Base-by-base conservation (phyloP, 768 basidiomycete species). In the Xanthoconium purpureum region DNA sequence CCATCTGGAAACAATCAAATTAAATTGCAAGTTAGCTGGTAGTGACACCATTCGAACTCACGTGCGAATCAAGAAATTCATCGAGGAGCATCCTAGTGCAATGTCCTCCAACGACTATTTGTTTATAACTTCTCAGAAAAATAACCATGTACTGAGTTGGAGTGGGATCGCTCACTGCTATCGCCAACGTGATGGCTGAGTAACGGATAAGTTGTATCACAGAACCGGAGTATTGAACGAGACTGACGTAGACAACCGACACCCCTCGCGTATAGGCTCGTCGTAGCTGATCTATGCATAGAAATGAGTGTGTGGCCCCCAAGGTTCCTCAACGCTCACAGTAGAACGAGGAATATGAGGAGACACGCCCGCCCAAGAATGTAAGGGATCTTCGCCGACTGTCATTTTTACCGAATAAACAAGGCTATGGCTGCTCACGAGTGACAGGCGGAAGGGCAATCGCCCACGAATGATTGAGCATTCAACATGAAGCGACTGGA, bases 1-100 rank as follows among this genome's bases (percentile, higher is more conserved):
- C 24, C 2, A 24, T 24, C 24, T 24, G 24, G 24, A 24, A 24
- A 24, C 24, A 24, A 24, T 24, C 24, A 24, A 24, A 24, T 24
- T 24, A 24, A 24, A 24, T 24, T 2, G 24, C 24, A 24, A 24
- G 24, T 24, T 24, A 24, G 4, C 2, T 24, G 24, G 24, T 24
- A 24, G 24, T 24, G 24, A 24, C 24, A 24, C 24, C 4, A 24
- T 24, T 24, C 33, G 17, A 40, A 47, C 64, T 37, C 50, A 70
- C 66, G 66, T 54, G 52, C 68, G 63, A 42, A 68, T 59, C 56
- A 59, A 52, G 30, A 68, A 59, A 51, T 61, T 68, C 1, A 37
- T 57, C 0, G 68, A 70, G 28, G 61, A 55, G 29, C 68, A 63
- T 17, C 42, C 66, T 1, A 70, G 6, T 7, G 56, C 42, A 12